These are phyloP conservation scores for Chloromonas sp. DNA, from an alignment of 163 green algal species.

Conservation along the genomic window DNA sequence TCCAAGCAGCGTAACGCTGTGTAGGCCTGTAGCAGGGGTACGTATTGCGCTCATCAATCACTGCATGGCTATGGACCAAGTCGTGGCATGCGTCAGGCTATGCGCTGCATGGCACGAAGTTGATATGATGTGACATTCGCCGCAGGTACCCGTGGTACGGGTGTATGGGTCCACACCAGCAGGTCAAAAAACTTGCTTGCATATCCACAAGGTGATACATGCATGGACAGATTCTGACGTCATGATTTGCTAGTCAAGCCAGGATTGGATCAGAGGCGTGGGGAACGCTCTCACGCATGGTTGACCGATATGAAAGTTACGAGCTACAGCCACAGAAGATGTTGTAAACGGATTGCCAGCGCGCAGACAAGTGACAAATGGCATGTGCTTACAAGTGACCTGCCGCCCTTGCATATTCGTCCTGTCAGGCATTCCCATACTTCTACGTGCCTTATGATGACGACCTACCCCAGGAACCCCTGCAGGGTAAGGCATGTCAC, in stretches of 20 bases:
- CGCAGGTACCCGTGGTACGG: slow-evolving; percentile 73
- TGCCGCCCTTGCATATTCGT: not conserved
- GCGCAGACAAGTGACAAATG: too few species aligned
- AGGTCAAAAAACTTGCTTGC: slow-evolving; percentile 74
- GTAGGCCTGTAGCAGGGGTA: too few species aligned
- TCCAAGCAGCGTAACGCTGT: too few species aligned
- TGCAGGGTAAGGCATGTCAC: not conserved
- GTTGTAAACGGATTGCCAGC: not conserved
- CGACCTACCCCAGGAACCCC: slow-evolving; percentile 49
- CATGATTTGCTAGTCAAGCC: not conserved
- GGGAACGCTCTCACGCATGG: not conserved
- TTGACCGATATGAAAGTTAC: not conserved
- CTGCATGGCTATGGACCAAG: too few species aligned
- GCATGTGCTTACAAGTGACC: too few species aligned
- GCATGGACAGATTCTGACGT: not conserved
- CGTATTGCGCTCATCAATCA: too few species aligned
- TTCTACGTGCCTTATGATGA: slow-evolving; percentile 85
- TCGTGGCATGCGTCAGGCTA: too few species aligned
- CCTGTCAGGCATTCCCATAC: slow-evolving; percentile 77
- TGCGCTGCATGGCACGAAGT: too few species aligned
- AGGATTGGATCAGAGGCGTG: not conserved
- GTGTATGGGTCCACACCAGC: slow-evolving; percentile 78
- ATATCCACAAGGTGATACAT: slow-evolving; percentile 66
- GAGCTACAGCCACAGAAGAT: not conserved
- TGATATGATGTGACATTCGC: not conserved